Evolutionary conservation across 2,329 filamentous ascomycete genomes (phyloP).

Genomic region (Stenocarpella maydis): DNA sequence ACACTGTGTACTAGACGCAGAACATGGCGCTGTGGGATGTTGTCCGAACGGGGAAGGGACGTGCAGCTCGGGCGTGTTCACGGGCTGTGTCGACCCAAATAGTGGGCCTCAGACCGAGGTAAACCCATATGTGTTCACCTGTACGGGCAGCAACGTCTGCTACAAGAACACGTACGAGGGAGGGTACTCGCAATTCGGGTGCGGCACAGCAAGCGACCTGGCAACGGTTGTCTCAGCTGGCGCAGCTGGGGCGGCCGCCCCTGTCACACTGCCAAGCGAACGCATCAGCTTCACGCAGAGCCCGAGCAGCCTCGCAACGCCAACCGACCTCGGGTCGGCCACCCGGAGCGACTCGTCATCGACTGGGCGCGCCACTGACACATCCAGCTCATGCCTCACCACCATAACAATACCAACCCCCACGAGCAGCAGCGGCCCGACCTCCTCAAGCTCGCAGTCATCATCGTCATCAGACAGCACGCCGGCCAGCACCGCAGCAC

Average conservation of each 20-base stretch:
- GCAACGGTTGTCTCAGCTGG: constrained; percentile 58
- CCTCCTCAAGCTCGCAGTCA: constrained; percentile 27
- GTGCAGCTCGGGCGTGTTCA: constrained; percentile 65
- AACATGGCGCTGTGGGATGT: constrained; percentile 61
- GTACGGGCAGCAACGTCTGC: constrained; percentile 59
- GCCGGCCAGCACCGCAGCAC: constrained; percentile 32
- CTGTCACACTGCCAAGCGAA: constrained; percentile 49
- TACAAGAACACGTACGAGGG: constrained; percentile 64
- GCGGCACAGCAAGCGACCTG: constrained; percentile 57
- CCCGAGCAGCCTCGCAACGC: constrained; percentile 49
- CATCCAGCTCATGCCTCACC: constrained; percentile 29
- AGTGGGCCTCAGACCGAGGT: constrained; percentile 58
- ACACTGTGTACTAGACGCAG: constrained; percentile 63
- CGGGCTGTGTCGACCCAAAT: constrained; percentile 62
- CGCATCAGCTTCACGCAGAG: constrained; percentile 52
- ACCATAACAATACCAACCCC: constrained; percentile 35
- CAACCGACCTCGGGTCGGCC: constrained; percentile 51
- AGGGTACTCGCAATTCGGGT: constrained; percentile 65
- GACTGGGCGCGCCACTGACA: background rate
- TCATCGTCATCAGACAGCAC: constrained; percentile 25
- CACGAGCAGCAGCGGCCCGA: constrained; percentile 24
- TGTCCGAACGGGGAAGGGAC: constrained; percentile 59
- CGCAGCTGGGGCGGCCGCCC: constrained; percentile 52
- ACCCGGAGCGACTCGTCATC: constrained; percentile 36
- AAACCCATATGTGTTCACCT: constrained; percentile 66